Base-by-base conservation (phyloP, 345 rosid species). In the Streptanthus diversifolius region DNA sequence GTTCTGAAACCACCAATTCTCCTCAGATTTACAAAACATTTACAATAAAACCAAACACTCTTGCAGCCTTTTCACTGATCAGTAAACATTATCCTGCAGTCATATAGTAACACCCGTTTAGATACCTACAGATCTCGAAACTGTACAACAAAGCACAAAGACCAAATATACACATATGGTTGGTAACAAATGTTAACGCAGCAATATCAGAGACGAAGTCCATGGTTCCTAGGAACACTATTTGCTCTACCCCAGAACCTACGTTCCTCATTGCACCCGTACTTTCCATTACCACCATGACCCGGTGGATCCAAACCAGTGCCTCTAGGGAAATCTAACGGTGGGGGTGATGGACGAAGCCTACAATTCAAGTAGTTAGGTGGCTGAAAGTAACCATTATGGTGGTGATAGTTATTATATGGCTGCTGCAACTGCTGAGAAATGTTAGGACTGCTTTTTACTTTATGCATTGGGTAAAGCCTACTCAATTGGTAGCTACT, bases 401-500 rank as follows among this genome's bases (percentile, higher is more conserved):
- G 76, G 8, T 79, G 75, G 7, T 79, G 77, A 7, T 68, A 85
- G 65, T 70, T 10, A 27, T 22, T 84, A 44, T 75, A 53, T 32
- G 63, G 24, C 40, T 63, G 83, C 48, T 63, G 83, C 7, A 24
- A 73, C 35, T 74, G 78, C 6, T 61, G 81, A 37, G 69, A 74
- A 4, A 93, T 88, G 76, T 80, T 84, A 2, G 96, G 97, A 12
- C 92, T 85, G 70, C 98, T 93, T 0, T 61, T 80, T n/a, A 90
- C 97, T 80, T 54, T 88, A 66, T 72, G 88, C 87, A 93, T 67
- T 0, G 80, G 76, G 25, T 71, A 63, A 73, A 67, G 74, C 61
- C 80, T 65, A 11, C 74, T 78, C 10, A 32, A 62, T 0, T 59
- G 83, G 72, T 63, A 66, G 14, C 62, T 68, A 14, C 48, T 3